Evolutionary conservation across 305 asterid genomes (phyloP), one percentile per base, ranked within the genome.

Genomic region (Solanum chacoense): DNA sequence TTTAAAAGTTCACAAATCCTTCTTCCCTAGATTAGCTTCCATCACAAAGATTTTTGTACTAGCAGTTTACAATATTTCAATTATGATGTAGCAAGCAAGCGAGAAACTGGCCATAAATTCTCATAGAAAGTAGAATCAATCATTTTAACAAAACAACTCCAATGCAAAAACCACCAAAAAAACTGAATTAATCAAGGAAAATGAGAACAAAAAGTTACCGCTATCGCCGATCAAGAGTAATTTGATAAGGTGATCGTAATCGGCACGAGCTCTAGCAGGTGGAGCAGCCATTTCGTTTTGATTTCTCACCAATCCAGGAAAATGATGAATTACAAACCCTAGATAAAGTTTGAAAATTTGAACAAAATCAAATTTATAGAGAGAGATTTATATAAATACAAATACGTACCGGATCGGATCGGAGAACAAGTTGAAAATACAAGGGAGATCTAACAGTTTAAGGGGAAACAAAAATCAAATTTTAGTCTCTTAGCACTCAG

Each of bases 251-350:
- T 93, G 94, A 93, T 96, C 99, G 86, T 96, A 96, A 90, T 96
- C 99, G 87, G 98, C 98, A 88, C 98, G 96, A 94, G 98, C 98
- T 93, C 98, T 95, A 90, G 97, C 97, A 88, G 98, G 97, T 91
- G 98, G 95, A 94, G 96, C 98, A 88, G 98, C 96, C 98, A 96
- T 96, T 91, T 73, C 92, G 55, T 8, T n/a, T 83, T 16, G 72
- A 63, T 63, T 91, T 37, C 12, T 89, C 85, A 89, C 85, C 72
- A 84, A 76, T 86, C 32, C 75, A 88, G 87, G 88, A 28, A 89
- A 69, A 34, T 83, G 87, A 88, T 28, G 85, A 73, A 37, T 31
- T 69, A 65, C 87, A 86, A 78, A 89, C 88, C 90, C 81, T 87
- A 74, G 42, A 77, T 32, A 45, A 50, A 45, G 38, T 83, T 80